phyloP scores from a whole-genome alignment of 495 filamentous ascomycete species.

The Penicillium cosmopolitanum region DNA sequence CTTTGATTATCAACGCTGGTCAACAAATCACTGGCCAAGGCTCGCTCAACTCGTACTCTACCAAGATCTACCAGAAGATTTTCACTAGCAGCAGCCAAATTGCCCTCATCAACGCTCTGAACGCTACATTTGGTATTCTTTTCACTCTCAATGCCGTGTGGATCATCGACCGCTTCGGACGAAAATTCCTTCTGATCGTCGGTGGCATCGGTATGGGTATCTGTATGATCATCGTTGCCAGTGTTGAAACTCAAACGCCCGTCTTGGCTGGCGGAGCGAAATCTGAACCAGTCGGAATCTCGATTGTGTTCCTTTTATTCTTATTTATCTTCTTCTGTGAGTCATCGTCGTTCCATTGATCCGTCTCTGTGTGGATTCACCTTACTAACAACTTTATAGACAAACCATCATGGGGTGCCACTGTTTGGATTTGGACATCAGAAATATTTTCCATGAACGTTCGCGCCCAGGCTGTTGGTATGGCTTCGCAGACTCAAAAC shows the following conservation, averaged over 20 bases:
- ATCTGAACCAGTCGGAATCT: constrained; percentile 59
- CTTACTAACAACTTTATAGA: constrained; percentile 38
- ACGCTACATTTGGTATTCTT: constrained; percentile 67
- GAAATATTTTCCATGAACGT: constrained; percentile 71
- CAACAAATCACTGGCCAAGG: constrained; percentile 66
- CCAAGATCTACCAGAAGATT: constrained; percentile 67
- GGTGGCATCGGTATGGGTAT: constrained; percentile 73
- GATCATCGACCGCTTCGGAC: constrained; percentile 68
- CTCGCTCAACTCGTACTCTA: constrained; percentile 65
- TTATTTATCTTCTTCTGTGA: constrained; percentile 68
- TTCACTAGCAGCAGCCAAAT: constrained; percentile 56
- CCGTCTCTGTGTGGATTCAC: not conserved
- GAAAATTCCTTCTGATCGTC: constrained; percentile 67
- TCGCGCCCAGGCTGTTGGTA: constrained; percentile 67
- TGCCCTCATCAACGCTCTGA: constrained; percentile 69
- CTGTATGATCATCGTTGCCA: constrained; percentile 67
- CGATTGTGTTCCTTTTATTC: constrained; percentile 66
- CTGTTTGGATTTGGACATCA: constrained; percentile 69
- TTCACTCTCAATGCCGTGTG: constrained; percentile 76
- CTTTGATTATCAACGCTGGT: constrained; percentile 61
- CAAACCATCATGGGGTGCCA: constrained; percentile 70
- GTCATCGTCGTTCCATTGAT: constrained; percentile 14
- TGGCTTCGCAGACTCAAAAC: constrained; percentile 68
- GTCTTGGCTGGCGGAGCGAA: constrained; percentile 49
- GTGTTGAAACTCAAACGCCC: constrained; percentile 65